Conservation (phyloP, 306 rosid species). For the Erythrophleum fordii region DNA sequence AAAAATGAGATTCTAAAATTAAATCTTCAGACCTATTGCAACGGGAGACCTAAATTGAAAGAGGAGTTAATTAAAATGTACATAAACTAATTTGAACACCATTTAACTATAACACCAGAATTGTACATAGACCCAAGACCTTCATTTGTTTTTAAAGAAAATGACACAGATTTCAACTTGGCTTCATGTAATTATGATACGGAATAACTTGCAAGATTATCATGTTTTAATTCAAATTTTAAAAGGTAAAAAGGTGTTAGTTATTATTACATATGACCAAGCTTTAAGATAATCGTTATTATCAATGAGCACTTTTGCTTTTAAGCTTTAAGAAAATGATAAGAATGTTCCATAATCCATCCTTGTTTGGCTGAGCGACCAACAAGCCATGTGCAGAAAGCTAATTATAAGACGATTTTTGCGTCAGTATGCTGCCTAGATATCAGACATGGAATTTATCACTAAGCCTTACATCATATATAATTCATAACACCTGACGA, state of each 20-base stretch:
- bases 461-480: neutral
- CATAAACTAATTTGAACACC: too few relatives aligned
- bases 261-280: neutral
- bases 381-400: neutral
- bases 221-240: neutral
- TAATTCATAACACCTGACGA: neutral
- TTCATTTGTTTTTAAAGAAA: too few relatives aligned
- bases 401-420: neutral
- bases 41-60: too few relatives aligned
- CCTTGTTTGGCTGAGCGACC: neutral
- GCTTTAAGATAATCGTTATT: neutral
- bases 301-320: neutral
- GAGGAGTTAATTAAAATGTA: too few relatives aligned
- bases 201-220: neutral
- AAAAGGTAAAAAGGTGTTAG: neutral
- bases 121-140: too few relatives aligned
- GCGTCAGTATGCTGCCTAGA: neutral
- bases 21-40: too few relatives aligned
- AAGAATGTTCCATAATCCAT: neutral
- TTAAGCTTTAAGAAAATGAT: neutral
- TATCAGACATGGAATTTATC: neutral
- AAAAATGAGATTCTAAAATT: too few relatives aligned
- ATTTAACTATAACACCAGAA: too few relatives aligned
- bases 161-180: neutral
- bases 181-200: neutral